Evolutionary conservation across 176 grass and related monocot genomes (phyloP).

Genomic region (Olyra latifolia): DNA sequence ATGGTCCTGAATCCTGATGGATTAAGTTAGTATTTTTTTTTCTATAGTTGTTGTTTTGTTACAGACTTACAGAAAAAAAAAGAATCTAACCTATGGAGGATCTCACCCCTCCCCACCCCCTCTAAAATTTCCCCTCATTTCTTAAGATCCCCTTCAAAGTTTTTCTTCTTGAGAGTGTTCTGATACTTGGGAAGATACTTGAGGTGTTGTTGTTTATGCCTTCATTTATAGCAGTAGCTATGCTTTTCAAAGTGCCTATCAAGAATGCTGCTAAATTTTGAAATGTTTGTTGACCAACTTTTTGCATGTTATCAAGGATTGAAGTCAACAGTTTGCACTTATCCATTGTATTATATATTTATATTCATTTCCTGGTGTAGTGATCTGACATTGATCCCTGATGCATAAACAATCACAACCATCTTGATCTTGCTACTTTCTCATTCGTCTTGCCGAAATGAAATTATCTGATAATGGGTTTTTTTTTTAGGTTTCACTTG

Average conservation of each 20-base stretch:
- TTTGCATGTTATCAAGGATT: slow-evolving; percentile 15
- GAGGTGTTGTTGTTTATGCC: background rate
- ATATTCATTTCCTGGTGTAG: background rate
- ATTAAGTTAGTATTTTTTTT: background rate
- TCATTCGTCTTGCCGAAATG: background rate
- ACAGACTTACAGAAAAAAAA: too few relatives aligned
- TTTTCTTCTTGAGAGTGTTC: background rate
- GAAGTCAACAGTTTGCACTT: background rate
- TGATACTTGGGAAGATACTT: background rate
- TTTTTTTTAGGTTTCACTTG: slow-evolving; percentile 72
- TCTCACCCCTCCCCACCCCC: too few relatives aligned
- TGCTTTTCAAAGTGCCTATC: background rate
- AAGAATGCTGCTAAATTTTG: background rate
- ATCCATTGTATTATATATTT: slow-evolving; percentile 10
- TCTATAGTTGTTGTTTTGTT: background rate
- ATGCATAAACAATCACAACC: background rate
- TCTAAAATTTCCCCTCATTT: background rate
- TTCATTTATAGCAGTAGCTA: background rate
- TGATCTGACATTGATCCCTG: background rate
- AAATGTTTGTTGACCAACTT: background rate
- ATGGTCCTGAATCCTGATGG: background rate
- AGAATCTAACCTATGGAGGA: slow-evolving; percentile 14
- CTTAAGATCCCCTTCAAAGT: background rate
- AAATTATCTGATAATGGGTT: slow-evolving; percentile 15
- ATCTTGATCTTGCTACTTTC: background rate